Base-by-base conservation (phyloP, 106 monocot species). In the Phalaenopsis equestris region DNA sequence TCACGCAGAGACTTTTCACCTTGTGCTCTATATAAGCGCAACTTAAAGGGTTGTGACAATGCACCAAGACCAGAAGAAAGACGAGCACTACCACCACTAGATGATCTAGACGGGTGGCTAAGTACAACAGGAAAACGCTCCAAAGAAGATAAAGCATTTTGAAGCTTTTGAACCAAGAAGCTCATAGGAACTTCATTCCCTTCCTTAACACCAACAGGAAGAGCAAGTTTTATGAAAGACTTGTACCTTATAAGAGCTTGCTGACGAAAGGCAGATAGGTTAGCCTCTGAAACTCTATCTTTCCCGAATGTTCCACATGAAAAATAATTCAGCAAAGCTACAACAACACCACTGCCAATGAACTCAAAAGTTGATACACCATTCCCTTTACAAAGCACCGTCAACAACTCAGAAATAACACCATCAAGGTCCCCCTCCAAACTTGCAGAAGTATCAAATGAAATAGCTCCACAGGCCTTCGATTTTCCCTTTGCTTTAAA, bases 341-440 rank as follows among this genome's bases (percentile, higher is more conserved):
- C 79, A 78, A 98, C 92, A 72, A 93, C 94, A 76, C 98, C 98
- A 86, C 98, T 98, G 17, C 98, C 90, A 86, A 94, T 93, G 72
- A 98, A 98, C 86, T 98, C 98, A 90, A 98, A 98, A 24, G 98
- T 98, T 36, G 98, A 98, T 14, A 98, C 94, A 84, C 98, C 91
- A 81, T 98, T 92, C 30, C 83, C 86, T 89, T 91, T 98, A 75
- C 82, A 83, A 80, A 98, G 89, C 65, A 94, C 94, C 48, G 80
- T 70, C 15, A 98, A 73, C 83, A 94, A 90, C 56, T 94, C 86
- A 72, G 85, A 41, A 67, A 94, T 75, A 55, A 93, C 83, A 21
- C 65, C 80, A 80, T 87, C 86, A 42, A 98, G 76, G 2, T 92
- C 79, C 65, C 89, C 88, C 79, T 98, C 94, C 42, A 42, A 78